These are phyloP conservation scores for Liquidambar formosana DNA, from an alignment of 164 flowering plant species.

Conservation along the genomic window DNA sequence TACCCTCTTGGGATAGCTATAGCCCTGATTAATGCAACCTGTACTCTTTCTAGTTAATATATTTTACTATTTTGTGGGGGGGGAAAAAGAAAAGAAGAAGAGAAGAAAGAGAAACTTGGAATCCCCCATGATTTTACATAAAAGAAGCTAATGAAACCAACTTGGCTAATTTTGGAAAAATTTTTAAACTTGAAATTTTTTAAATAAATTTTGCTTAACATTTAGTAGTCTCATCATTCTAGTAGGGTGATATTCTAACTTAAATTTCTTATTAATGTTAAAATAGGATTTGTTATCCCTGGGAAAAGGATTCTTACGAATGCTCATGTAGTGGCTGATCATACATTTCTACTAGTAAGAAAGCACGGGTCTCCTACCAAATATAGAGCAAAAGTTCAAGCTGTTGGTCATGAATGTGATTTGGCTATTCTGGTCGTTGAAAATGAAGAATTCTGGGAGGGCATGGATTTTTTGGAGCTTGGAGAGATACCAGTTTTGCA, in stretches of 20 bases:
- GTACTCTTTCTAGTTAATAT: no score
- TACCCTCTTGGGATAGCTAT: no score
- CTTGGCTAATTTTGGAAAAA: no score
- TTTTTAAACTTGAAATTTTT: no score
- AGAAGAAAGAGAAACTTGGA: no score
- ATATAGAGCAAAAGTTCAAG: constrained; percentile 75
- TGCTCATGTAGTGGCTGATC: constrained; percentile 96
- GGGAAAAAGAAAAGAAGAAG: no score
- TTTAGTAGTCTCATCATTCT: no score
- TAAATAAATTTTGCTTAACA: neutral
- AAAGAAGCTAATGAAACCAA: no score
- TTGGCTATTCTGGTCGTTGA: constrained; percentile 79
- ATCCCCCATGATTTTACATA: no score
- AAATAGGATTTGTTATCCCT: constrained; percentile 72
- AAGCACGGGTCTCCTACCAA: constrained; percentile 93
- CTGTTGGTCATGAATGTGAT: constrained; percentile 96
- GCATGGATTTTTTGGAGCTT: constrained; percentile 69
- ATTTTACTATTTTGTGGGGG: no score
- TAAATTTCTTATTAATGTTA: neutral
- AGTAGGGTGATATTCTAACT: neutral
- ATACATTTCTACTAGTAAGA: constrained; percentile 86
- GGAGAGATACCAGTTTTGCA: constrained; percentile 86
- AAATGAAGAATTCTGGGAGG: constrained; percentile 86
- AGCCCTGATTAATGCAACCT: no score
- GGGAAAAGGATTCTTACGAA: constrained; percentile 85